Base-by-base conservation (phyloP, 1,284 basidiomycete genomes). In the Ceratobasidium sp. region DNA sequence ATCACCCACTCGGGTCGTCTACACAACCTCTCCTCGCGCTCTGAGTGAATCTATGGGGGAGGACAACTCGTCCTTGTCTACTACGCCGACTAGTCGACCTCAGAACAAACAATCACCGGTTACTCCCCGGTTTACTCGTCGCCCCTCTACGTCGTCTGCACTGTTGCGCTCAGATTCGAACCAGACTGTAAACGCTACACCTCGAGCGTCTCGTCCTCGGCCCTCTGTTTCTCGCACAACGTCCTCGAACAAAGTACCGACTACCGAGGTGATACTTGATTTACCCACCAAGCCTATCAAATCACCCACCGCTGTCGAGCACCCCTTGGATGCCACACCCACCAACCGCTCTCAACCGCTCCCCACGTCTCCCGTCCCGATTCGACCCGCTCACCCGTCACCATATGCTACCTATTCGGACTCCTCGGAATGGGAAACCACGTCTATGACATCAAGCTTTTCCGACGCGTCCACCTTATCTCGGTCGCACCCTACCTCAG, bases 381-480 rank as follows among this genome's bases (percentile, higher is more conserved):
- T 43, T 46, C 64, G 25, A 61, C 64, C 37, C 49, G 62, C 17
- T 67, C 77, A 25, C n/a, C 19, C 51, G 17, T 69, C 67, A 43
- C 56, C 75, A 8, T 74, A 75, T 66, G 61, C 73, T 9, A 25
- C 17, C 8, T 75, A 75, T 29, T 75, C 73, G 11, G 73, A 75
- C 37, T 75, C 73, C 4, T 75, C 73, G 6, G 73, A 75, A 75
- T 75, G 73, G 73, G 73, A 75, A 66, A 75, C 73, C 37, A 75
- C 73, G n/a, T 75, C 73, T 25, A 66, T 75, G 56, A 66, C 73
- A 56, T 75, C 73, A 56, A 66, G 73, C 62, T 75, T 56, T 51
- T 75, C 73, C 22, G 73, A 75, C 43, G 65, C 46, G 52, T 75
- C 62, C 25, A 52, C 57, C 25, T 40, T 70, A 51, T 78, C 74